Evolutionary conservation across 176 grass and related monocot genomes (phyloP).

Genomic region (Aegilops bicornis): DNA sequence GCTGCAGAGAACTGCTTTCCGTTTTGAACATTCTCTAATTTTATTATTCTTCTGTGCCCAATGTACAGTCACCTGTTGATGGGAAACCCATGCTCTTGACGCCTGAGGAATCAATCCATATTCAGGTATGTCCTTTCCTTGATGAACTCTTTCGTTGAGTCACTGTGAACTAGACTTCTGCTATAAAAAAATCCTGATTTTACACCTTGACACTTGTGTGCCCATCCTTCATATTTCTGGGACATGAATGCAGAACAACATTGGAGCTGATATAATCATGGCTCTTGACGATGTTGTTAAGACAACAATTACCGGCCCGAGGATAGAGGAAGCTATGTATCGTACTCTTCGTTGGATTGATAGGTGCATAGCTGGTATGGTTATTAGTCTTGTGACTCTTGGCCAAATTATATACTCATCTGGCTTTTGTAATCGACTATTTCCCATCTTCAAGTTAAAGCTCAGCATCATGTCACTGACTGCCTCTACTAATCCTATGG

Average conservation of each 20-base stretch:
- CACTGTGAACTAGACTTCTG: constrained; percentile 13
- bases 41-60: constrained; percentile 15
- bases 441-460: constrained; percentile 8
- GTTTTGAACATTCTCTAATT: constrained; percentile 6
- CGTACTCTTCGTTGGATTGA: constrained; percentile 98
- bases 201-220: neutral
- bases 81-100: constrained; percentile 96
- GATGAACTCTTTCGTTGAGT: neutral
- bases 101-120: constrained; percentile 93
- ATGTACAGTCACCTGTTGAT: constrained; percentile 89
- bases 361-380: constrained; percentile 93
- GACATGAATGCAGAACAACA: constrained; percentile 80
- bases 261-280: constrained; percentile 99
- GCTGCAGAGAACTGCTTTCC: neutral
- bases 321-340: constrained; percentile 97
- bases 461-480: constrained; percentile 1
- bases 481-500: constrained; percentile 13
- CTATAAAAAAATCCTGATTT: neutral
- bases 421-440: neutral
- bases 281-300: constrained; percentile 99
- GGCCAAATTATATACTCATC: neutral
- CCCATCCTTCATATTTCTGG: neutral
- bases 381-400: constrained; percentile 17
- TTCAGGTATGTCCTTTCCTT: constrained; percentile 58
- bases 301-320: constrained; percentile 96